phyloP scores from a whole-genome alignment of 1,284 basidiomycete species.

The Leccinum griseonigrum region DNA sequence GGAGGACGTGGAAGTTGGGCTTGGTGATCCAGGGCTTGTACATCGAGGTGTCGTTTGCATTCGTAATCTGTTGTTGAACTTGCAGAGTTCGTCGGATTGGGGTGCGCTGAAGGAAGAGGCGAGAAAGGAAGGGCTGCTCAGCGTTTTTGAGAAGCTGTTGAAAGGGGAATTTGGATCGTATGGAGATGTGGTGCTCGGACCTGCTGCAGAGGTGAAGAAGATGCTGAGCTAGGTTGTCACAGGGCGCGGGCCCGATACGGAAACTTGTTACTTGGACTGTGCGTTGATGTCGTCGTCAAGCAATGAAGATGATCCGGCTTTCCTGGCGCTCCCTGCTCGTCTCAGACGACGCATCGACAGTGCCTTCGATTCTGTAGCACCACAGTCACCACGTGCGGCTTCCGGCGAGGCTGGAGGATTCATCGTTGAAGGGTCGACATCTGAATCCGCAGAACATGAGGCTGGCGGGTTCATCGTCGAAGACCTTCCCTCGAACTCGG shows the following conservation, averaged over 20 bases:
- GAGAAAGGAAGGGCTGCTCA: slow-evolving; percentile 47
- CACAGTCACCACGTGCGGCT: slow-evolving; percentile 1
- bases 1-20: slow-evolving; percentile 33
- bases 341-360: slow-evolving; percentile 28
- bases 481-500: slow-evolving; percentile 5
- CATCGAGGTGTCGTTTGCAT: slow-evolving; percentile 76
- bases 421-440: slow-evolving; percentile 16
- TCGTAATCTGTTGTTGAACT: slow-evolving; percentile 56
- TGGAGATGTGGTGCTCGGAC: slow-evolving; percentile 37
- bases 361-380: slow-evolving; percentile 25
- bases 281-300: slow-evolving; percentile 13
- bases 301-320: slow-evolving; percentile 25
- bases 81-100: slow-evolving; percentile 38
- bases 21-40: slow-evolving; percentile 57
- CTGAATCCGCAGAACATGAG: slow-evolving; percentile 13
- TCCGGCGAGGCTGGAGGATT: slow-evolving; percentile 18
- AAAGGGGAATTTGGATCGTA: slow-evolving; percentile 36
- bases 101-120: slow-evolving; percentile 48
- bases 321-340: slow-evolving; percentile 20
- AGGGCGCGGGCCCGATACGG: not conserved
- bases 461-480: slow-evolving; percentile 33
- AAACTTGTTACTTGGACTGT: slow-evolving; percentile 1
- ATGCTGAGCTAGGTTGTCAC: slow-evolving; percentile 24
- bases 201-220: slow-evolving; percentile 47
- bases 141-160: slow-evolving; percentile 48